A percentile compares a stretch with the other conserved stretches of the same genome.
Conservation (phyloP, 2,329 filamentous ascomycete genomes). For the Penicillium occitanis region DNA sequence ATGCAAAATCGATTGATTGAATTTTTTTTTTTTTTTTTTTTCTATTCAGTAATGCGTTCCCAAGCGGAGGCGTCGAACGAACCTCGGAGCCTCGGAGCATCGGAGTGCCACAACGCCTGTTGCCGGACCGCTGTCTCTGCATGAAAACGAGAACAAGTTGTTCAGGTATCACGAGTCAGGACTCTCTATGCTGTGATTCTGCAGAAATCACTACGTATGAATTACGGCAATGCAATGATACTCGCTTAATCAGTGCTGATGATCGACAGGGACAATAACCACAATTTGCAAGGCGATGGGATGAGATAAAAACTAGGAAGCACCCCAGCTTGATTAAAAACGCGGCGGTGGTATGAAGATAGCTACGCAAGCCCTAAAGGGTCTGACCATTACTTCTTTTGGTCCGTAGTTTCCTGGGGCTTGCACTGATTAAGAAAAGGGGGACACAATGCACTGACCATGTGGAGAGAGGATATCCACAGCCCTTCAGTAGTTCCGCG, state of each 20-base stretch:
- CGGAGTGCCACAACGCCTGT: not conserved
- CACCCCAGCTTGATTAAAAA: not conserved
- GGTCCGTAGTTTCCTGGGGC: not conserved
- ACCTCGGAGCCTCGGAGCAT: not conserved
- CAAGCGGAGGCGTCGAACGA: not conserved
- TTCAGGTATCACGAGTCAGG: not conserved
- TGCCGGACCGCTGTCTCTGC: not conserved
- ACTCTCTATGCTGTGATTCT: too few relatives aligned
- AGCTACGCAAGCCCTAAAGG: not conserved
- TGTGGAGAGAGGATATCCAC: conserved; percentile 1
- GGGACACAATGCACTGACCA: conserved; percentile 1
- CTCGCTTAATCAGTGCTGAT: not conserved
- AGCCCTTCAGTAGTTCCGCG: not conserved
- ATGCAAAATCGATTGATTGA: not conserved
- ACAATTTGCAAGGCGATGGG: not conserved
- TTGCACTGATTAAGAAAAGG: not conserved
- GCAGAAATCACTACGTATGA: too few relatives aligned
- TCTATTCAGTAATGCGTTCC: not conserved
- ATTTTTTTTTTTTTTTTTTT: too few relatives aligned
- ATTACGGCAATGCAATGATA: not conserved
- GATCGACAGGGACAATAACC: conserved; percentile 5
- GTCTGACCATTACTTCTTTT: not conserved
- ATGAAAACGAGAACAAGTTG: not conserved
- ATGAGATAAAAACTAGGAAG: not conserved
- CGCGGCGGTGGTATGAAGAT: not conserved